phyloP scores from a whole-genome alignment of 164 flowering plant species.

The Brasenia schreberi region DNA sequence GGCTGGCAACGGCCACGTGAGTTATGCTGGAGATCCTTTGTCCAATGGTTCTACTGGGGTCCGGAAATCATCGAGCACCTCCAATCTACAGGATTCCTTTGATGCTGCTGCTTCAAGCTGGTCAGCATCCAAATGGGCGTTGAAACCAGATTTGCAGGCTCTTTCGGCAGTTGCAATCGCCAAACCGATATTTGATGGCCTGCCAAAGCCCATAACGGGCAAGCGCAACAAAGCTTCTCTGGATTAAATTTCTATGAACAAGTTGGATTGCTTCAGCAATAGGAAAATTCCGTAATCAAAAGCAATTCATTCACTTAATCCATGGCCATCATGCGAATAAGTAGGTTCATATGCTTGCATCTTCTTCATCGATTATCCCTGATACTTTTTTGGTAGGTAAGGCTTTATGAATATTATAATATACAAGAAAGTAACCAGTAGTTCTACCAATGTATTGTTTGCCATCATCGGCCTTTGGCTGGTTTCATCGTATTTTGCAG shows the following conservation, averaged over 20 bases:
- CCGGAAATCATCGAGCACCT: background rate
- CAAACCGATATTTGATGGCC: constrained; percentile 1
- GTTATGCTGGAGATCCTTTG: background rate
- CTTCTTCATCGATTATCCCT: background rate
- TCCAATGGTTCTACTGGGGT: background rate
- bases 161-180: constrained; percentile 21
- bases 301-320: background rate
- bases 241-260: background rate
- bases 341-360: background rate
- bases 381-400: background rate
- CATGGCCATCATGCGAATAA: background rate
- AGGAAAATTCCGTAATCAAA: background rate
- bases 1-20: background rate
- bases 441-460: background rate
- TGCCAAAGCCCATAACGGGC: background rate
- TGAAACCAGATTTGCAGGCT: constrained; percentile 59
- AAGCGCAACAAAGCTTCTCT: constrained; percentile 1
- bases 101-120: background rate
- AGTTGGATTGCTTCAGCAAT: background rate
- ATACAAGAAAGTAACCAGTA: background rate
- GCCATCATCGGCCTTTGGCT: background rate
- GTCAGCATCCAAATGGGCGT: constrained; percentile 44
- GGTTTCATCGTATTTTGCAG: background rate
- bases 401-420: background rate
- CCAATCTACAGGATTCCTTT: background rate